Percentiles rank a stretch among this genome's conserved stretches.
Conservation (phyloP, 257 asterid species). For the Nicotiana knightiana region DNA sequence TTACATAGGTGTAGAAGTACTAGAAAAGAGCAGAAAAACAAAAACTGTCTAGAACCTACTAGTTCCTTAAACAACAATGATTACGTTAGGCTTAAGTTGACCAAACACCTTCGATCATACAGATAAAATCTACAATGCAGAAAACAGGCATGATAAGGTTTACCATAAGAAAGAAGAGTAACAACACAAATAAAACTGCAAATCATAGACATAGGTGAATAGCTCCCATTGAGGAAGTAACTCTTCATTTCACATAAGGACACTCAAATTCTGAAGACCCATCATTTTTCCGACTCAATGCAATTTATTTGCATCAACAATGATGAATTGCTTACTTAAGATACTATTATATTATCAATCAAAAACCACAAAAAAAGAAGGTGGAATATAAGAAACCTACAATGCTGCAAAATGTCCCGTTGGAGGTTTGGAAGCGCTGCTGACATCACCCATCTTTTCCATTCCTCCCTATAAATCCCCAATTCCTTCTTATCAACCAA, state of each 20-base stretch:
- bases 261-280: background rate
- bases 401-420: constrained; percentile 28
- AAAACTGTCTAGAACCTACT: background rate
- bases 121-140: background rate
- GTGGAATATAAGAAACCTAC: constrained; percentile 32
- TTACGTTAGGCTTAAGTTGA: background rate
- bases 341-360: background rate
- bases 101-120: background rate
- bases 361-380: constrained; percentile 9
- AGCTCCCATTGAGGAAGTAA: background rate
- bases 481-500: constrained; percentile 42
- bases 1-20: background rate
- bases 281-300: background rate
- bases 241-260: background rate
- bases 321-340: background rate
- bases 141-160: background rate
- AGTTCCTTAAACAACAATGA: background rate
- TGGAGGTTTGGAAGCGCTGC: constrained; percentile 34
- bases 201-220: background rate
- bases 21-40: background rate
- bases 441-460: constrained; percentile 57
- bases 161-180: background rate
- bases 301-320: background rate
- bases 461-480: constrained; percentile 57
- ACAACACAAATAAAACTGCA: background rate